phyloP scores from a whole-genome alignment of 108 stramenopile genomes.

The Stephanodiscus triporus region DNA sequence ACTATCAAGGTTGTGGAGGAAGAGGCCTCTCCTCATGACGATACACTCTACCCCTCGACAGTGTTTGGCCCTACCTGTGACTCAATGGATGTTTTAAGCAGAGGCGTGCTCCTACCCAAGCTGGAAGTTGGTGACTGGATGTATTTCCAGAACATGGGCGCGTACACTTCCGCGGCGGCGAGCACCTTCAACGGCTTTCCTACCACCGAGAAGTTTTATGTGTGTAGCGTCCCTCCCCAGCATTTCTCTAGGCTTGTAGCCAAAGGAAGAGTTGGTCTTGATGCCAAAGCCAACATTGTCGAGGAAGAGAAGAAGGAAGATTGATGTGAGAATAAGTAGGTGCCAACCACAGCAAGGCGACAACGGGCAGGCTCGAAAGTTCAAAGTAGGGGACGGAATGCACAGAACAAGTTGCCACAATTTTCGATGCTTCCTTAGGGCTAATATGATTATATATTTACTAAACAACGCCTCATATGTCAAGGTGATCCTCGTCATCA shows the following conservation, averaged over 20 bases:
- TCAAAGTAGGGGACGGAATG: too few species aligned
- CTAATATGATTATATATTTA: background rate
- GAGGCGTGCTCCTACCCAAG: conserved; percentile 75
- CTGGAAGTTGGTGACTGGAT: conserved; percentile 87
- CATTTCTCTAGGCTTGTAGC: conserved; percentile 47
- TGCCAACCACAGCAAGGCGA: too few species aligned
- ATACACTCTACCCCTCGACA: conserved; percentile 63
- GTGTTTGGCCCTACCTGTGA: conserved; percentile 94
- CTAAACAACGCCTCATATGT: too few species aligned
- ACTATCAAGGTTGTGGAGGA: conserved; percentile 47
- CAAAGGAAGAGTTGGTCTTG: conserved; percentile 26
- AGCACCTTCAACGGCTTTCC: conserved; percentile 59
- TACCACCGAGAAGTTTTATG: conserved; percentile 76
- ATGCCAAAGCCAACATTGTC: background rate
- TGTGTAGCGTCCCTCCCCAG: conserved; percentile 72
- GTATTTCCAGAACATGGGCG: conserved; percentile 93
- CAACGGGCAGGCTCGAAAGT: too few species aligned
- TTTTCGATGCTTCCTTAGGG: background rate
- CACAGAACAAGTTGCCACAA: too few species aligned
- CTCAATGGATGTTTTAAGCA: conserved; percentile 81
- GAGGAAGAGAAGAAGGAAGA: conserved; percentile 29
- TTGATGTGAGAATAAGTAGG: background rate
- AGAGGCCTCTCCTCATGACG: conserved; percentile 41
- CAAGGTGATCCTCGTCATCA: too few species aligned
- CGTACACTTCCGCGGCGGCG: conserved; percentile 89